Evolutionary conservation across 2,329 filamentous ascomycete genomes (phyloP).

Genomic region (Davidsoniella virescens): DNA sequence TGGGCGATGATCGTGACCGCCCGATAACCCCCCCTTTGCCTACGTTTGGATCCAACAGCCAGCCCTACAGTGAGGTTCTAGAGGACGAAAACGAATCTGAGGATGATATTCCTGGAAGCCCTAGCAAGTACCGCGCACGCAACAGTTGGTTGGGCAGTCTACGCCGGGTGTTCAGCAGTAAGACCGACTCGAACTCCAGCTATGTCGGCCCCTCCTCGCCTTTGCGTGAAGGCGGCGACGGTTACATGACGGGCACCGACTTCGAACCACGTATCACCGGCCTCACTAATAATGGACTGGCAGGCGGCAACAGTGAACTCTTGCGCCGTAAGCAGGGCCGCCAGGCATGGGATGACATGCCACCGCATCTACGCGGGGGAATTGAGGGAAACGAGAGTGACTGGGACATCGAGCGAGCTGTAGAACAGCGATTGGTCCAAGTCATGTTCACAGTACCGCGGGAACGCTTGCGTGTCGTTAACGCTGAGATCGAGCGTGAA

Average conservation of each 20-base stretch:
- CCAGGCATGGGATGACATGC: constrained; percentile 32
- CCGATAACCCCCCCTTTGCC: background rate
- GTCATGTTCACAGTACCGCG: constrained; percentile 90
- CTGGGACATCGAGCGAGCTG: constrained; percentile 62
- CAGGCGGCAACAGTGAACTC: constrained; percentile 22
- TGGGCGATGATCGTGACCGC: constrained; percentile 15
- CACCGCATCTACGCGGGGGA: constrained; percentile 16
- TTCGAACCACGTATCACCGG: constrained; percentile 30
- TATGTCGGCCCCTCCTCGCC: constrained; percentile 15
- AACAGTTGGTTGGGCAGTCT: constrained; percentile 55
- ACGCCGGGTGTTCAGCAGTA: constrained; percentile 42
- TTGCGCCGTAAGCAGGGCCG: constrained; percentile 39
- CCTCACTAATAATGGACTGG: constrained; percentile 17
- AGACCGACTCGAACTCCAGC: constrained; percentile 18
- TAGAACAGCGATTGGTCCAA: constrained; percentile 56
- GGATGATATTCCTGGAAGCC: constrained; percentile 29
- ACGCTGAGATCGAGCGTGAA: constrained; percentile 40
- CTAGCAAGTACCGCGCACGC: constrained; percentile 39
- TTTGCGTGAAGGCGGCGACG: constrained; percentile 20
- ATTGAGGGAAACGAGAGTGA: constrained; percentile 38
- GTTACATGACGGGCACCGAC: constrained; percentile 17
- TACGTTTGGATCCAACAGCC: constrained; percentile 13
- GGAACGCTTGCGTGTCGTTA: constrained; percentile 76
- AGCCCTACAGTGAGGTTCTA: constrained; percentile 12
- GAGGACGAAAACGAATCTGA: constrained; percentile 22